A percentile compares a stretch with the other conserved stretches of the same genome.
These are phyloP conservation scores for Diversispora epigaea DNA, from an alignment of 192 early-diverging fungal genomes.

Conservation along the genomic window DNA sequence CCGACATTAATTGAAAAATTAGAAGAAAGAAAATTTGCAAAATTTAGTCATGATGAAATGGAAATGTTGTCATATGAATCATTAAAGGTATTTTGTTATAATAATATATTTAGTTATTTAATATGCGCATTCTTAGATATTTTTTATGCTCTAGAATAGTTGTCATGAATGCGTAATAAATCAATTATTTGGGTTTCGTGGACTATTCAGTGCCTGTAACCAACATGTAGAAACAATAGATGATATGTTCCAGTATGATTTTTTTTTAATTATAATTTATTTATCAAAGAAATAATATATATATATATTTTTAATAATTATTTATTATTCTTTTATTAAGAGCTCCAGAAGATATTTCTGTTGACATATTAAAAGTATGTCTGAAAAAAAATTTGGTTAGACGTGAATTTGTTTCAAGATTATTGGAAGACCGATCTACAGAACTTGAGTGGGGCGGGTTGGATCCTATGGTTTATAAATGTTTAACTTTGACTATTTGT, in stretches of 20 bases:
- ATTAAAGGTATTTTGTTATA: neutral
- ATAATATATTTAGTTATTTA: neutral
- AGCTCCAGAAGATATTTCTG: conserved; percentile 14
- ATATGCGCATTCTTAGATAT: neutral
- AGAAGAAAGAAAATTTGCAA: conserved; percentile 17
- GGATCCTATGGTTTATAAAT: conserved; percentile 6
- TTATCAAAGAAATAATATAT: neutral
- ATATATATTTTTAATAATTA: neutral
- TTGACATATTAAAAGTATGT: conserved; percentile 30
- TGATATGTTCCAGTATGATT: neutral
- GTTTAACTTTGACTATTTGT: neutral
- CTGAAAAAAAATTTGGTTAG: conserved; percentile 17
- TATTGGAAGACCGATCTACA: neutral
- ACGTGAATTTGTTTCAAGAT: conserved; percentile 21
- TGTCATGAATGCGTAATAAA: conserved; percentile 31
- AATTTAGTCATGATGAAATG: conserved; percentile 7
- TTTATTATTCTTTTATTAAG: neutral
- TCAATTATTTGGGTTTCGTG: conserved; percentile 27
- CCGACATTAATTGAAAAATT: conserved; percentile 29
- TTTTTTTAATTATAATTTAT: neutral
- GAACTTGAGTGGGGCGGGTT: conserved; percentile 5
- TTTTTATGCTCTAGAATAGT: neutral
- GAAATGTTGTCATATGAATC: conserved; percentile 2
- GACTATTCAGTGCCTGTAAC: conserved; percentile 30
- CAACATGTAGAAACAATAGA: neutral